phyloP scores from a whole-genome alignment of 306 rosid genomes.

The Trifolium subterraneum region DNA sequence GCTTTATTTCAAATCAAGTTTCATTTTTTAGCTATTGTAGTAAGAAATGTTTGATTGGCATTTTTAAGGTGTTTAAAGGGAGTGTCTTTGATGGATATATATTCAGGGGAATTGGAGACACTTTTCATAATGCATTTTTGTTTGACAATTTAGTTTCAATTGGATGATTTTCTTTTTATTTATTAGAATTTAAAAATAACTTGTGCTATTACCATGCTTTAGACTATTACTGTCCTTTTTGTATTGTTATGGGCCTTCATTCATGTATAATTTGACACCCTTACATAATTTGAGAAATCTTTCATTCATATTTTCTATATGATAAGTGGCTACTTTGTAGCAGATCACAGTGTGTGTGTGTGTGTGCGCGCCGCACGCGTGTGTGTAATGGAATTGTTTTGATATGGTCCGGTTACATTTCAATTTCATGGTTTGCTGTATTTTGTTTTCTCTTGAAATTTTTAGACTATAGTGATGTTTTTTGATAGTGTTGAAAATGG shows the following conservation, averaged over 20 bases:
- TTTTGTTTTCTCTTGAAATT: neutral
- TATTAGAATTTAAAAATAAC: neutral
- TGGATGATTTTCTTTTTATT: neutral
- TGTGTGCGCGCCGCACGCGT: too few relatives aligned
- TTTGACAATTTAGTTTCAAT: neutral
- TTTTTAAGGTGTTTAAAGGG: too few relatives aligned
- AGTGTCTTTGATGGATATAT: too few relatives aligned
- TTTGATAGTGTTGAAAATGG: slow-evolving; percentile 41
- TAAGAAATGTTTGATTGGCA: too few relatives aligned
- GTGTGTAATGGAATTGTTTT: neutral
- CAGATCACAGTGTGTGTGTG: neutral
- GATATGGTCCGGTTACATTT: slow-evolving; percentile 2
- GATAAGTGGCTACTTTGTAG: slow-evolving; percentile 1
- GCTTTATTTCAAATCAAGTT: too few relatives aligned
- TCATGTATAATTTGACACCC: slow-evolving; percentile 17
- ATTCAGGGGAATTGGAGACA: too few relatives aligned
- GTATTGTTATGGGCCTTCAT: neutral
- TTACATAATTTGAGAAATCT: neutral
- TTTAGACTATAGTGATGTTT: neutral
- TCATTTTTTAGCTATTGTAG: too few relatives aligned
- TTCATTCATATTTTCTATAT: neutral
- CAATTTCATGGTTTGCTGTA: neutral
- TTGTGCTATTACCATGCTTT: slow-evolving; percentile 20
- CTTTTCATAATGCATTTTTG: neutral
- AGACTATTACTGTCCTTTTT: slow-evolving; percentile 4